Evolutionary conservation across 108 stramenopile genomes (phyloP).

Genomic region (Chaetoceros tenuissimus): DNA sequence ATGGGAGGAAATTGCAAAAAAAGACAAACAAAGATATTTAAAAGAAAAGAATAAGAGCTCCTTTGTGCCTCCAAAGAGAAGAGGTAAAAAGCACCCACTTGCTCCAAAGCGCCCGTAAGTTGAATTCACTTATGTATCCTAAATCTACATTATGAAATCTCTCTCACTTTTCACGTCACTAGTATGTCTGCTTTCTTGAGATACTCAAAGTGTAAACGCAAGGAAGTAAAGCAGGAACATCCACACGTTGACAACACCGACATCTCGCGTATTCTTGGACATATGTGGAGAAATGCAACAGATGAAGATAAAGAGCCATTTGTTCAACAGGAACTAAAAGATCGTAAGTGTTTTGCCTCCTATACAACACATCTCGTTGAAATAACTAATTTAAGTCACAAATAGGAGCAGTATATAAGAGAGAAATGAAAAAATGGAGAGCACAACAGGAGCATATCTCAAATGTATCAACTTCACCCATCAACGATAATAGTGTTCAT

Average conservation of each 20-base stretch:
- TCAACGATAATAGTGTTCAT: too few relatives aligned
- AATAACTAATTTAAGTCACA: too few relatives aligned
- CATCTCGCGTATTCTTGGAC: conserved; percentile 33
- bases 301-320: conserved; percentile 34
- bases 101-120: conserved; percentile 52
- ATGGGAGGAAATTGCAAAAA: conserved; percentile 47
- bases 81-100: conserved; percentile 45
- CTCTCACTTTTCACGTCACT: conserved; percentile 27
- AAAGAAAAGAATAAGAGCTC: conserved; percentile 37
- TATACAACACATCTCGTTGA: too few relatives aligned
- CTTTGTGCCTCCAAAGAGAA: conserved; percentile 39
- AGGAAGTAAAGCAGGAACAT: conserved; percentile 26
- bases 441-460: too few relatives aligned
- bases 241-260: conserved; percentile 48
- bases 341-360: too few relatives aligned
- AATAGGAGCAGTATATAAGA: conserved; percentile 51
- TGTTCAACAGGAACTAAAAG: conserved; percentile 28
- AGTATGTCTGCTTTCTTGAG: conserved; percentile 6
- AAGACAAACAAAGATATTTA: conserved; percentile 49
- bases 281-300: conserved; percentile 56
- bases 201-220: conserved; percentile 16
- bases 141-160: neutral
- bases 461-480: too few relatives aligned
- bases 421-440: conserved; percentile 31
- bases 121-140: too few relatives aligned